phyloP scores from a whole-genome alignment of 2,329 filamentous ascomycete genomes.

The Aschersonia sp. region DNA sequence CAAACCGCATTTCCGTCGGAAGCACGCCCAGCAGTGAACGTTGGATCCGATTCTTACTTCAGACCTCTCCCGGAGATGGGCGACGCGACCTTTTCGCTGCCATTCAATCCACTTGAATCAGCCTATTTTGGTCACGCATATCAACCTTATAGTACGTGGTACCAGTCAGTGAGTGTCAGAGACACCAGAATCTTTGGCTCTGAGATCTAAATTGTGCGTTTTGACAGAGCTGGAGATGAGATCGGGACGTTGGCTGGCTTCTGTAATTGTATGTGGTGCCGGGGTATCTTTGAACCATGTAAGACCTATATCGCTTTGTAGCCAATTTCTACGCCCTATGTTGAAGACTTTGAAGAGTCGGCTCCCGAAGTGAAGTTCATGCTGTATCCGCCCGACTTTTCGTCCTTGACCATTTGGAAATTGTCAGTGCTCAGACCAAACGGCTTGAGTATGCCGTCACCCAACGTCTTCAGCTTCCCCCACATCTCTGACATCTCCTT shows the following conservation, averaged over 20 bases:
- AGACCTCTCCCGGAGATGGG: neutral
- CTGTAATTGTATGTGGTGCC: too few species aligned
- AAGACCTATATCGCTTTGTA: too few species aligned
- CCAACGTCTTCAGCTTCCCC: constrained; percentile 84
- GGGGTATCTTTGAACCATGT: too few species aligned
- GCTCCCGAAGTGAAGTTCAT: constrained; percentile 58
- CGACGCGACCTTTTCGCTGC: neutral
- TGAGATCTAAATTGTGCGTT: neutral
- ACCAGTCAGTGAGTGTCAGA: constrained; percentile 40
- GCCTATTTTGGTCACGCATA: constrained; percentile 67
- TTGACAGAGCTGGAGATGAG: too few species aligned
- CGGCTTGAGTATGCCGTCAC: constrained; percentile 81
- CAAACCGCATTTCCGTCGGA: neutral
- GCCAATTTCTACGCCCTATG: neutral
- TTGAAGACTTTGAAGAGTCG: constrained; percentile 3
- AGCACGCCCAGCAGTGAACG: neutral
- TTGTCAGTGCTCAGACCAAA: constrained; percentile 91
- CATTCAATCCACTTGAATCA: constrained; percentile 54
- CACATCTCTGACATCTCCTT: constrained; percentile 92
- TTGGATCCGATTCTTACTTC: neutral
- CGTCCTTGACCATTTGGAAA: constrained; percentile 87
- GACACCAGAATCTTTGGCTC: neutral
- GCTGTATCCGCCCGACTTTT: constrained; percentile 79
- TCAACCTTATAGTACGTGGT: constrained; percentile 70
- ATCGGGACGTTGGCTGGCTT: too few species aligned